Base-by-base conservation (phyloP, 306 rosid genomes). In the Begonia fuchsioides region DNA sequence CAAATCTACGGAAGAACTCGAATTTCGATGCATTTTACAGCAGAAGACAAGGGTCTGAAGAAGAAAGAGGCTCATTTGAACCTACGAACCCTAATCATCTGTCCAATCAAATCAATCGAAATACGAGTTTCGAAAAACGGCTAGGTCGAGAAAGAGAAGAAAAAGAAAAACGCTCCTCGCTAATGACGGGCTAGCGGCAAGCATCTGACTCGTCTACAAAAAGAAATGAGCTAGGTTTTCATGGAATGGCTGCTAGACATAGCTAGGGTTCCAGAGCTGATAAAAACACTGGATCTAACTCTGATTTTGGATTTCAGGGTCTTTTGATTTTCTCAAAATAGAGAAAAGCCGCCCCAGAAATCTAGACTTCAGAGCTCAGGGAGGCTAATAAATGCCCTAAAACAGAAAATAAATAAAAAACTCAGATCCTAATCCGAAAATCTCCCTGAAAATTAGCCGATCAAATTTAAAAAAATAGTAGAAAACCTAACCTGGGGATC, bases 181-280 rank as follows among this genome's bases (percentile, higher is more conserved):
- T 3, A 26, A 4, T 26, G 35, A 26, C 35, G 35, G 8, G 35
- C 35, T 26, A 26, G 35, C 35, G 8, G 35, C 35, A 4, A 26
- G 35, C 35, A 26, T 26, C 35, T 26, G 35, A 26, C 35, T 26
- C 35, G 35, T 26, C 64, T 20, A 12, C 49, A 60, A 50, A 68
- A 61, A 26, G 40, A 51, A 63, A 39, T 51, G 45, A 54, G n/a
- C 67, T 72, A 63, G 55, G 17, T 38, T 40, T n/a, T 16, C 55
- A 26, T 17, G 69, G 53, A 44, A 68, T 54, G 93, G 92, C 83
- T 95, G 98, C 97, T 90, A 72, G n/a, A n/a, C 26, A 62, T 49
- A 41, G 53, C 62, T 76, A 72, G 83, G 84, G 88, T 75, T 58
- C 58, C 71, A 72, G 67, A 43, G 43, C 51, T 11, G 45, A 41